Evolutionary conservation across 164 flowering plant species (phyloP).

Genomic region (Stephania cephalantha): DNA sequence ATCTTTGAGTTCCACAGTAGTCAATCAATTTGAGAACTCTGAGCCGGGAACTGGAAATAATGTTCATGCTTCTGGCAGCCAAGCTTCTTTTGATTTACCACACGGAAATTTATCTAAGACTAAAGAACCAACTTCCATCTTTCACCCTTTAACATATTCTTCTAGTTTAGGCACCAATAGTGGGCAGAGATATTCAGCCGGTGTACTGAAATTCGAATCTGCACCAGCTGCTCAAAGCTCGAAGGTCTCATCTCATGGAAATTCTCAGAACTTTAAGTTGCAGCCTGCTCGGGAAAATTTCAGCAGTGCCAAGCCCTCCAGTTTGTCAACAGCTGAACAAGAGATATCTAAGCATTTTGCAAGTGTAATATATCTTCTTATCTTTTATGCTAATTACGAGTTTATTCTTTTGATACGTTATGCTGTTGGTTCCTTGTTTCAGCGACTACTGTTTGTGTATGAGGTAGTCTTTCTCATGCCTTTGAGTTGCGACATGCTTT

Average conservation of each 20-base stretch:
- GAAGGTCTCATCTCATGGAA: conserved; percentile 26
- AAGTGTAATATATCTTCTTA: conserved; percentile 41
- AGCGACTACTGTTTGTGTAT: not conserved
- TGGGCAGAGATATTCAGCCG: conserved; percentile 24
- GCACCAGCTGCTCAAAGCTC: conserved; percentile 31
- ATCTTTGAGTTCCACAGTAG: conserved; percentile 13
- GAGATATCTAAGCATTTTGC: conserved; percentile 48
- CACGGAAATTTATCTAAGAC: conserved; percentile 14
- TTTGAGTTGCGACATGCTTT: not conserved
- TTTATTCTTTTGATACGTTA: not conserved
- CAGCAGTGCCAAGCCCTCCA: conserved; percentile 19
- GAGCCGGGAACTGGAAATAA: conserved; percentile 8
- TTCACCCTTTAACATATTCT: conserved; percentile 18
- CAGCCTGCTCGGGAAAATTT: conserved; percentile 21
- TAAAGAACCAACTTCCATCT: conserved; percentile 17
- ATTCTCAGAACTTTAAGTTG: conserved; percentile 18
- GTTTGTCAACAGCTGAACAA: conserved; percentile 30
- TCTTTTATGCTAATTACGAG: not conserved
- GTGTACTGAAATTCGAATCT: conserved; percentile 27
- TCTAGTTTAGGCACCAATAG: conserved; percentile 18
- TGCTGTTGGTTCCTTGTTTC: not conserved
- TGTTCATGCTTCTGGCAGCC: conserved; percentile 17
- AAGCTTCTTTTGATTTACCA: conserved; percentile 7
- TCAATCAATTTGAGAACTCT: conserved; percentile 13
- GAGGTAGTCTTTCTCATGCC: not conserved